phyloP scores from a whole-genome alignment of 345 rosid species.

The Cardiospermum halicacabum region DNA sequence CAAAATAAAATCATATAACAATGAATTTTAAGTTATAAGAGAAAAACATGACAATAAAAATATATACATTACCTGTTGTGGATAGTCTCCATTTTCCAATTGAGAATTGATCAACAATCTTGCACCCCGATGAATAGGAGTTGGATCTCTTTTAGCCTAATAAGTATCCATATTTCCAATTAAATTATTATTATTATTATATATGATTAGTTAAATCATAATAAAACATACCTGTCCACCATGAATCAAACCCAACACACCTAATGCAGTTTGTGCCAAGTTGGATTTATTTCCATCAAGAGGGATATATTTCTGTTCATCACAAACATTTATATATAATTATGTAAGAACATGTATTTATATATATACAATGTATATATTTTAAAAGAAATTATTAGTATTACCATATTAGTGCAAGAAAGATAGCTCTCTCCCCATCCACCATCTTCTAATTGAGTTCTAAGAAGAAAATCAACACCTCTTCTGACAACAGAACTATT shows the following conservation, averaged over 20 bases:
- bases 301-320: background rate
- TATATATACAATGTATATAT: background rate
- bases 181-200: background rate
- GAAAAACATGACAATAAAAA: no score
- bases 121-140: conserved; percentile 35
- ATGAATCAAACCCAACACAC: conserved; percentile 5
- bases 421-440: conserved; percentile 1
- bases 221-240: background rate
- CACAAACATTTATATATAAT: background rate
- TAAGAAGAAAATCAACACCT: background rate
- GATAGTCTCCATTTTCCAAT: conserved; percentile 33
- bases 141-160: conserved; percentile 26
- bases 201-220: background rate
- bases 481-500: background rate
- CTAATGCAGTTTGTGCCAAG: conserved; percentile 12
- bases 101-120: conserved; percentile 41
- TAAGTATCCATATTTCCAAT: background rate
- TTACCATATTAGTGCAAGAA: background rate
- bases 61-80: conserved; percentile 24
- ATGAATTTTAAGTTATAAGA: no score
- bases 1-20: no score
- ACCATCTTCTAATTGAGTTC: background rate
- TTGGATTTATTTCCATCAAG: conserved; percentile 6
- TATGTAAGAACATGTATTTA: no score
- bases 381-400: background rate